Conservation (phyloP, 345 rosid genomes). For the Ceriops tagal region DNA sequence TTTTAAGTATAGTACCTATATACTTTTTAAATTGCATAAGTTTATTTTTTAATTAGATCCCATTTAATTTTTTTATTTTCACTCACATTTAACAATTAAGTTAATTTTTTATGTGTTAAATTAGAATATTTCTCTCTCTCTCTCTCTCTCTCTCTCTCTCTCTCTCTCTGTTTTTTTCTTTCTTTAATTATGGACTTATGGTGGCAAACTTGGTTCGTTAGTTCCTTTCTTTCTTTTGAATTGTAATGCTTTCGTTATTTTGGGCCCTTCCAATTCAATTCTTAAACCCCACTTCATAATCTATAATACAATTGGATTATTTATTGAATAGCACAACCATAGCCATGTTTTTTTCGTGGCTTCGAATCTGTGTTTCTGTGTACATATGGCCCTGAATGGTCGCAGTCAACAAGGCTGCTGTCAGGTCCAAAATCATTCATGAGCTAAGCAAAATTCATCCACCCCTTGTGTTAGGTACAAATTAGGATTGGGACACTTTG, state of each 20-base stretch:
- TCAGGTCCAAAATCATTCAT: not conserved
- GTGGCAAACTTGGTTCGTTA: not conserved
- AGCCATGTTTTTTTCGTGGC: not conserved
- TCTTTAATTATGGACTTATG: not conserved
- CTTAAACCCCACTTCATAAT: constrained; percentile 5
- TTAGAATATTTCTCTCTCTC: too few relatives aligned
- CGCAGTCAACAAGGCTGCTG: not conserved
- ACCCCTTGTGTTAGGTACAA: not conserved
- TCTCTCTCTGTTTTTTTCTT: too few relatives aligned
- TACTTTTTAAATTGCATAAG: too few relatives aligned
- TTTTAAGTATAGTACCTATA: too few relatives aligned
- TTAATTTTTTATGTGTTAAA: too few relatives aligned
- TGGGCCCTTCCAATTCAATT: not conserved
- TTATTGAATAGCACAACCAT: constrained; percentile 3
- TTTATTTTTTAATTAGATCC: too few relatives aligned
- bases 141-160: too few relatives aligned
- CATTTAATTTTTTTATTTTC: too few relatives aligned
- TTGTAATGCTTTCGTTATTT: not conserved
- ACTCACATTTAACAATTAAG: too few relatives aligned
- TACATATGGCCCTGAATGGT: not conserved
- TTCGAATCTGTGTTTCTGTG: not conserved
- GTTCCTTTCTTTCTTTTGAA: not conserved
- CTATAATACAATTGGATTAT: not conserved
- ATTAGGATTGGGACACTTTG: not conserved
- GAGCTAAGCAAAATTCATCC: not conserved